Conservation (phyloP, 306 rosid genomes). For the Vigna trinervia region DNA sequence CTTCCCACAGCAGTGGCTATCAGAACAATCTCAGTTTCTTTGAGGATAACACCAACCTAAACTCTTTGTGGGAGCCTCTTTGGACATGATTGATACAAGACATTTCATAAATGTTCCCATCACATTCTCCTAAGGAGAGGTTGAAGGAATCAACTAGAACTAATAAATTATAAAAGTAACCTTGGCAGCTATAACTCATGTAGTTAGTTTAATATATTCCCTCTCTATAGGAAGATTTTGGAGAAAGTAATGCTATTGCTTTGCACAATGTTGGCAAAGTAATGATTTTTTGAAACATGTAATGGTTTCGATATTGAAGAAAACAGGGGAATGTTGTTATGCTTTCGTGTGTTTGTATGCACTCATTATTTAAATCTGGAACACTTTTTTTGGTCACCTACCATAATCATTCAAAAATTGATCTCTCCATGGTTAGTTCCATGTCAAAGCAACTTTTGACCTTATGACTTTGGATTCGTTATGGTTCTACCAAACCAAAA, state of each 20-base stretch:
- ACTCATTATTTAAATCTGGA: slow-evolving; percentile 39
- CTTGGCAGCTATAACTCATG: slow-evolving; percentile 27
- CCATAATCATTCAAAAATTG: slow-evolving; percentile 47
- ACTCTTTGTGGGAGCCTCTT: slow-evolving; percentile 73
- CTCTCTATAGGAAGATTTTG: slow-evolving; percentile 26
- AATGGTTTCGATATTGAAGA: slow-evolving; percentile 39
- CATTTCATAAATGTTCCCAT: slow-evolving; percentile 32
- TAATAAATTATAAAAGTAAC: slow-evolving; percentile 35
- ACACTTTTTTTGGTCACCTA: slow-evolving; percentile 64
- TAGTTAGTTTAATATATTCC: slow-evolving; percentile 29
- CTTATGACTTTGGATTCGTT: slow-evolving; percentile 48
- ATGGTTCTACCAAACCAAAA: slow-evolving; percentile 22
- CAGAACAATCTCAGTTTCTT: slow-evolving; percentile 57
- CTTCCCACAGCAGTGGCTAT: slow-evolving; percentile 41
- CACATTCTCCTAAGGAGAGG: slow-evolving; percentile 75
- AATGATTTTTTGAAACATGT: slow-evolving; percentile 25
- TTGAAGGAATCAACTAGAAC: slow-evolving; percentile 39
- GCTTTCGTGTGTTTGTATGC: slow-evolving; percentile 28
- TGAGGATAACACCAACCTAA: slow-evolving; percentile 58
- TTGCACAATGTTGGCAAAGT: slow-evolving; percentile 45
- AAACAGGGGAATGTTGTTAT: slow-evolving; percentile 5
- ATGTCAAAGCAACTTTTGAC: slow-evolving; percentile 69
- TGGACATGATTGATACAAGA: slow-evolving; percentile 61
- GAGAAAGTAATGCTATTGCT: slow-evolving; percentile 37
- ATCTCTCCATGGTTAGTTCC: slow-evolving; percentile 42